These are phyloP conservation scores for Cystobasidiaceae sp. DNA, from an alignment of 1,284 basidiomycete species.

Conservation along the genomic window DNA sequence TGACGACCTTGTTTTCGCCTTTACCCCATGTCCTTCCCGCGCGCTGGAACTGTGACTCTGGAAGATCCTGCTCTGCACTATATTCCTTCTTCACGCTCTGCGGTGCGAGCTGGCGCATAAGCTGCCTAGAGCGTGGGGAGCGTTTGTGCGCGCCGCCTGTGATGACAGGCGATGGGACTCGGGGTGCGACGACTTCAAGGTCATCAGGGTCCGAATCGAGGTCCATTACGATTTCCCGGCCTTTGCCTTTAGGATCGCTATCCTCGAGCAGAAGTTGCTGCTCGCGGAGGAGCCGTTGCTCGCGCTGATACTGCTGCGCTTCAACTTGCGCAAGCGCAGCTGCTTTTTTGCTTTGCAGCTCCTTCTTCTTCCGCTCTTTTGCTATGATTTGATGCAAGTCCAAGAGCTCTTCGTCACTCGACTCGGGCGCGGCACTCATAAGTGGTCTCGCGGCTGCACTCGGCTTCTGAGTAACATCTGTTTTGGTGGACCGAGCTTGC, in stretches of 20 bases:
- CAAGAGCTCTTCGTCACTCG: too few species aligned
- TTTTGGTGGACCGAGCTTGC: conserved; percentile 10
- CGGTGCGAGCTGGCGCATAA: not conserved
- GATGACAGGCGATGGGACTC: conserved; percentile 10
- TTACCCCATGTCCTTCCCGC: conserved; percentile 17
- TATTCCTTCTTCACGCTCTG: conserved; percentile 7
- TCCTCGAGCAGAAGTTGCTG: not conserved
- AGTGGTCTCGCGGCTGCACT: not conserved
- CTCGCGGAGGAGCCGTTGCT: not conserved
- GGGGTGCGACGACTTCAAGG: conserved; percentile 7
- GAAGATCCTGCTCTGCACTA: not conserved
- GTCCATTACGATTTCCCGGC: conserved; percentile 1
- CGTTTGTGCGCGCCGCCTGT: not conserved
- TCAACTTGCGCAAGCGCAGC: not conserved
- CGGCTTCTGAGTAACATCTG: not conserved
- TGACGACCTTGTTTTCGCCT: not conserved
- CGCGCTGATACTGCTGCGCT: too few species aligned
- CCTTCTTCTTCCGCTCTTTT: not conserved
- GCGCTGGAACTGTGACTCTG: conserved; percentile 23
- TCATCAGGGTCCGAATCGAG: conserved; percentile 18
- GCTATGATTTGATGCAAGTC: not conserved
- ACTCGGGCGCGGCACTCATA: too few species aligned
- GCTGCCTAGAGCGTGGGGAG: not conserved
- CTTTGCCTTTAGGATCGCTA: conserved; percentile 19
- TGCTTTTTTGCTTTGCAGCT: not conserved